Evolutionary conservation across 1,139 yeast species (phyloP).

Genomic region (Protomyces lactucae-debilis): DNA sequence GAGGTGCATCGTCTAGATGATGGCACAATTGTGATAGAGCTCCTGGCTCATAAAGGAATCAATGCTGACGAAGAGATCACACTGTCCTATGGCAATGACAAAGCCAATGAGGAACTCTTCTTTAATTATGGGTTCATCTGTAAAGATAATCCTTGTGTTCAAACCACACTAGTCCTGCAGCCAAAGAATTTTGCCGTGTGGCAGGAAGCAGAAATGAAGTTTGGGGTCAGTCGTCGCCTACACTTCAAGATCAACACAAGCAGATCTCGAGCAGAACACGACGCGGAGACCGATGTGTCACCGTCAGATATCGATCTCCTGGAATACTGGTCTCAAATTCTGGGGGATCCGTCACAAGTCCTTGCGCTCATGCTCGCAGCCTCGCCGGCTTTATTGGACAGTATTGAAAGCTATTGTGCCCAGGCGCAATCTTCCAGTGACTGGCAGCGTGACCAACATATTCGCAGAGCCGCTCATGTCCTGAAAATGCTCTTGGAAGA

Average conservation of each 20-base stretch:
- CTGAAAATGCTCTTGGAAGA: too few species aligned
- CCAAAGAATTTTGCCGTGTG: background rate
- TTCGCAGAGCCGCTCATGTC: too few species aligned
- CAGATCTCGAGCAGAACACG: background rate
- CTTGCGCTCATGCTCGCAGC: background rate
- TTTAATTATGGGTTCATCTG: constrained; percentile 42
- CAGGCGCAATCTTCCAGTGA: too few species aligned
- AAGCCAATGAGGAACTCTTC: constrained; percentile 41
- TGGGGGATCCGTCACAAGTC: background rate
- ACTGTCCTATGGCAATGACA: constrained; percentile 41
- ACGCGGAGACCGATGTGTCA: background rate
- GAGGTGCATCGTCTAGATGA: background rate
- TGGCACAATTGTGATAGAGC: constrained; percentile 1
- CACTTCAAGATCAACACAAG: background rate
- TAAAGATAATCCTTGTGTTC: background rate
- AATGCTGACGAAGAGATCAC: constrained; percentile 36
- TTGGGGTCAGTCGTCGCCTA: background rate
- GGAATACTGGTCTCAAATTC: background rate
- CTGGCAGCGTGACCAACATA: too few species aligned
- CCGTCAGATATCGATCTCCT: background rate
- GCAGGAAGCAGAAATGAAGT: background rate
- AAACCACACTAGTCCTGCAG: background rate
- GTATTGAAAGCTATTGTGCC: too few species aligned
- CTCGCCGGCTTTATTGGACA: background rate
- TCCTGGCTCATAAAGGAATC: constrained; percentile 8